Evolutionary conservation across 2,329 filamentous ascomycete species (phyloP).

Genomic region (Pezicula radicicola): DNA sequence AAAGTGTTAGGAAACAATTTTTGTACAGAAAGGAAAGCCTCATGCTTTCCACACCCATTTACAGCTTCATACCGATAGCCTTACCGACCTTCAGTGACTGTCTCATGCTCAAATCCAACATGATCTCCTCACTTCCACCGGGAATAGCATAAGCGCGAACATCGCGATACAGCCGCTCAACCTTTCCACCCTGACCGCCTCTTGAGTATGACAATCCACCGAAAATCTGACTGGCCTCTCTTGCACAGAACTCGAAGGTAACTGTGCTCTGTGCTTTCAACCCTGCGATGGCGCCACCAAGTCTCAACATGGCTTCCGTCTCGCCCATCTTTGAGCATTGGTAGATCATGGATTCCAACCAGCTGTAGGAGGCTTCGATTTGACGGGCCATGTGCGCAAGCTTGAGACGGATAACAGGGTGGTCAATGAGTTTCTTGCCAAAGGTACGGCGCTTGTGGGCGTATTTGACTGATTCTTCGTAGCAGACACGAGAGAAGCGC

Average conservation of each 20-base stretch:
- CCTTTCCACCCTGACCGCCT: constrained; percentile 91
- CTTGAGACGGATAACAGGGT: constrained; percentile 96
- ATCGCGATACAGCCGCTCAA: constrained; percentile 92
- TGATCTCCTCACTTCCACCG: constrained; percentile 95
- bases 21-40: background rate
- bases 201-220: constrained; percentile 89
- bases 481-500: constrained; percentile 94
- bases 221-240: constrained; percentile 96
- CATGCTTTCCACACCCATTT: constrained; percentile 1
- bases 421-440: constrained; percentile 92
- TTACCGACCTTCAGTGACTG: constrained; percentile 87
- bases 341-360: constrained; percentile 93
- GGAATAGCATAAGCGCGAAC: constrained; percentile 96
- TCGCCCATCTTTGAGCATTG: constrained; percentile 93
- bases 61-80: constrained; percentile 94
- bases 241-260: constrained; percentile 96
- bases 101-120: constrained; percentile 93
- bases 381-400: constrained; percentile 97
- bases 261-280: constrained; percentile 92
- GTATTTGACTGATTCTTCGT: constrained; percentile 95
- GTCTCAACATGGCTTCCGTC: constrained; percentile 91
- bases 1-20: background rate
- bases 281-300: constrained; percentile 89
- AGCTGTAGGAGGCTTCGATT: constrained; percentile 95
- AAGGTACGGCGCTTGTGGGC: constrained; percentile 97